phyloP scores from a whole-genome alignment of 176 grass and related monocot genomes.

The Ananas comosus region DNA sequence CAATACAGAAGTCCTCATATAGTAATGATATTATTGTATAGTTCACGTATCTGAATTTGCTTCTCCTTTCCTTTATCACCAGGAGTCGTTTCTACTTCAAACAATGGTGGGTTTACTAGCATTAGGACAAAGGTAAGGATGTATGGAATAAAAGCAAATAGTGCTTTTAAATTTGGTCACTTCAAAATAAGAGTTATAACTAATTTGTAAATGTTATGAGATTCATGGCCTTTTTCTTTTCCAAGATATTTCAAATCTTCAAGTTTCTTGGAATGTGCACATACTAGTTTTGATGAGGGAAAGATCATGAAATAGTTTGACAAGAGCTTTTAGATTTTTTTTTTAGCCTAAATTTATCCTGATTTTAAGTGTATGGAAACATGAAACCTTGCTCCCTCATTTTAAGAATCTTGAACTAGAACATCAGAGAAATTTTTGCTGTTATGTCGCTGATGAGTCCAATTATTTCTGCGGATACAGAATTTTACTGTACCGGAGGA shows the following conservation, averaged over 20 bases:
- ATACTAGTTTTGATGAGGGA: no score
- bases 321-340: no score
- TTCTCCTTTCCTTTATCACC: conserved; percentile 1
- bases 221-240: no score
- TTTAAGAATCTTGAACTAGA: background rate
- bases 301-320: no score
- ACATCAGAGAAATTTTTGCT: background rate
- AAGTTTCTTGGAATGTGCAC: no score
- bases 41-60: conserved; percentile 3
- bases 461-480: conserved; percentile 29
- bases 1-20: background rate
- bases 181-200: background rate
- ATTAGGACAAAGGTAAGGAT: conserved; percentile 89
- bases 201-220: no score
- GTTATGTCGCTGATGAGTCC: background rate
- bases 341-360: no score
- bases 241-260: no score
- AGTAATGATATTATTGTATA: background rate
- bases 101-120: conserved; percentile 95
- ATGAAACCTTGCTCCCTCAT: no score
- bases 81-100: conserved; percentile 90
- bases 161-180: conserved; percentile 5
- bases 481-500: conserved; percentile 79
- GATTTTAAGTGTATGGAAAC: no score
- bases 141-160: background rate